These are phyloP conservation scores for Amphicarpaea edgeworthii DNA, from an alignment of 306 rosid genomes.

Conservation along the genomic window DNA sequence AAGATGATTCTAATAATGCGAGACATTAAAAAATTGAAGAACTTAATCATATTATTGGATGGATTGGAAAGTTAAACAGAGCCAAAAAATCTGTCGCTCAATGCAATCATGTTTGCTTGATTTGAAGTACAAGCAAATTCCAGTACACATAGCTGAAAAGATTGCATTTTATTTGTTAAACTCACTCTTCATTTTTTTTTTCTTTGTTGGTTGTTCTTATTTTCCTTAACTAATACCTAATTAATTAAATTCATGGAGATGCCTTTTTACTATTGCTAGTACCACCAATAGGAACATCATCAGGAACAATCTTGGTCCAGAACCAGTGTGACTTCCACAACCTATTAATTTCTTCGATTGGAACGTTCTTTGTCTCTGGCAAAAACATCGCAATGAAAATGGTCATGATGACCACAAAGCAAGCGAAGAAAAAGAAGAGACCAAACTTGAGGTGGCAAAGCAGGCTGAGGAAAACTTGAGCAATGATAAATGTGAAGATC, in stretches of 20 bases:
- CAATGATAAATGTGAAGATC: constrained; percentile 56
- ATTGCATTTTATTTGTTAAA: background rate
- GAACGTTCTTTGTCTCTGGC: constrained; percentile 67
- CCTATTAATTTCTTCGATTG: constrained; percentile 61
- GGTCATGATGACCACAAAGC: constrained; percentile 57
- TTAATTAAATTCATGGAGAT: background rate
- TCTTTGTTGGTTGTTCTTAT: background rate
- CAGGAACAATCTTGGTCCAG: constrained; percentile 49
- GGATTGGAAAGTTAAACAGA: background rate
- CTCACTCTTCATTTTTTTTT: background rate
- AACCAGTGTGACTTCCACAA: constrained; percentile 69
- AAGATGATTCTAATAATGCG: background rate
- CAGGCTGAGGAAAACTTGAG: constrained; percentile 61
- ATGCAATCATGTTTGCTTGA: no score
- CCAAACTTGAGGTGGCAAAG: constrained; percentile 70
- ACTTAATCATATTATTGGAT: background rate
- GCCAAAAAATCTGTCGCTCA: no score
- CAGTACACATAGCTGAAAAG: background rate
- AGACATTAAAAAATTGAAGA: no score
- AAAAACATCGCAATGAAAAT: constrained; percentile 47
- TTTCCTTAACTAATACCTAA: background rate
- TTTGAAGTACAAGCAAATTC: background rate
- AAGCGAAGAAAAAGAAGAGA: constrained; percentile 62
- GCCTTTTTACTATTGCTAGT: background rate
- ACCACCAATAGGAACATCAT: background rate